These are phyloP conservation scores for Lyophyllum atratum DNA, from an alignment of 768 basidiomycete species.

Conservation along the genomic window DNA sequence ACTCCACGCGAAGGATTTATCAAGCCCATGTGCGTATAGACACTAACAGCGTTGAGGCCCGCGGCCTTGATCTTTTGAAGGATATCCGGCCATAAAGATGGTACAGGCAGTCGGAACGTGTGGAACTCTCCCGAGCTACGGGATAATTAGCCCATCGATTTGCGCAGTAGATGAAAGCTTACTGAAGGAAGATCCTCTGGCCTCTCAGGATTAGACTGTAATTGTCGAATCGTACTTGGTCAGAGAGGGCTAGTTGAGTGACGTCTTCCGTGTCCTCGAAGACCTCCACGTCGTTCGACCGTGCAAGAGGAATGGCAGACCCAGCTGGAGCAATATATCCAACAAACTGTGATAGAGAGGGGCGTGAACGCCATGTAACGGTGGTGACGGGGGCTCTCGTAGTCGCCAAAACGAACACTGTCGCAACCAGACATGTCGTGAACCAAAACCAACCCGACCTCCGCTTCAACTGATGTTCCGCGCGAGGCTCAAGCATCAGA, in stretches of 20 bases:
- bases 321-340: constrained; percentile 1
- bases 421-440: constrained; percentile 25
- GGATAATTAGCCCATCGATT: neutral
- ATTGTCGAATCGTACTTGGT: constrained; percentile 58
- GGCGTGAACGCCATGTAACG: constrained; percentile 4
- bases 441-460: constrained; percentile 29
- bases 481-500: neutral
- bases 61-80: constrained; percentile 81
- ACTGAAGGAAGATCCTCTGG: constrained; percentile 76
- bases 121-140: constrained; percentile 84
- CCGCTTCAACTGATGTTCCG: constrained; percentile 14
- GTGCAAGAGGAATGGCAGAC: neutral
- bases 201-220: constrained; percentile 71
- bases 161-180: constrained; percentile 20
- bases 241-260: constrained; percentile 24
- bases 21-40: constrained; percentile 82
- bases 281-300: constrained; percentile 3
- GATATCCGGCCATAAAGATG: constrained; percentile 79
- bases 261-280: neutral
- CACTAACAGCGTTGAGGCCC: constrained; percentile 75
- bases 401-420: constrained; percentile 25
- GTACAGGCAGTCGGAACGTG: constrained; percentile 79
- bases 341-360: constrained; percentile 15
- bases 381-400: constrained; percentile 13
- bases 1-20: constrained; percentile 75